A percentile compares a stretch with the other conserved stretches of the same genome.
phyloP scores from a whole-genome alignment of 73 alveolate species.

The Paramecium sonneborni region DNA sequence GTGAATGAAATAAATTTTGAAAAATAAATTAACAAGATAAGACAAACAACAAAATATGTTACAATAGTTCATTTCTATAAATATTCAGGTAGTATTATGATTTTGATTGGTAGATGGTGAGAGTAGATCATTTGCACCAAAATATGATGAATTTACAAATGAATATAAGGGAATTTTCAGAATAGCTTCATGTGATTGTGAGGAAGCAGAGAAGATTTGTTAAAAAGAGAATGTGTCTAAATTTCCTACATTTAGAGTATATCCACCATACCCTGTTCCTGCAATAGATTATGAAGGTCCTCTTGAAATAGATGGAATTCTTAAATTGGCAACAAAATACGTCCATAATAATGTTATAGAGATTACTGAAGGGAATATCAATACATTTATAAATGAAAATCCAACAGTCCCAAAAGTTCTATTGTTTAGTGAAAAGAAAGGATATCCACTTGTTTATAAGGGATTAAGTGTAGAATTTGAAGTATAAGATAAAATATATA shows the following conservation, averaged over 20 bases:
- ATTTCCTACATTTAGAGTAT: constrained; percentile 88
- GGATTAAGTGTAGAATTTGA: constrained; percentile 89
- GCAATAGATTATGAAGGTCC: constrained; percentile 87
- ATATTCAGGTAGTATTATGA: constrained; percentile 16
- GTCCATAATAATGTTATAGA: constrained; percentile 87
- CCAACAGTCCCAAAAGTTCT: constrained; percentile 95
- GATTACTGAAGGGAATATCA: constrained; percentile 84
- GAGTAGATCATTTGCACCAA: constrained; percentile 65
- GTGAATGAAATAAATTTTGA: constrained; percentile 63
- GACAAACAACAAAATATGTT: constrained; percentile 70
- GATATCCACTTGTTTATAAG: constrained; percentile 90
- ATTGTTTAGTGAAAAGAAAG: constrained; percentile 93
- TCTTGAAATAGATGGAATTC: constrained; percentile 66
- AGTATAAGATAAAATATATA: neutral
- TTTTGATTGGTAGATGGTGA: constrained; percentile 52
- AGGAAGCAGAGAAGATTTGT: constrained; percentile 82
- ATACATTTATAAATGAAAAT: constrained; percentile 86
- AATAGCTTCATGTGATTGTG: constrained; percentile 94
- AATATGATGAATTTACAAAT: constrained; percentile 85
- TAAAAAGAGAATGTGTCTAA: constrained; percentile 85
- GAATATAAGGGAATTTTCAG: constrained; percentile 96
- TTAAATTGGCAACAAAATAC: constrained; percentile 80
- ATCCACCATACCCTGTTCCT: constrained; percentile 98
- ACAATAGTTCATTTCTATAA: constrained; percentile 68
- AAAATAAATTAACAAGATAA: constrained; percentile 61